Percentiles rank a stretch among this genome's conserved stretches.
phyloP scores from a whole-genome alignment of 352 stramenopile genomes.

The Halophytophthora polymorphica region DNA sequence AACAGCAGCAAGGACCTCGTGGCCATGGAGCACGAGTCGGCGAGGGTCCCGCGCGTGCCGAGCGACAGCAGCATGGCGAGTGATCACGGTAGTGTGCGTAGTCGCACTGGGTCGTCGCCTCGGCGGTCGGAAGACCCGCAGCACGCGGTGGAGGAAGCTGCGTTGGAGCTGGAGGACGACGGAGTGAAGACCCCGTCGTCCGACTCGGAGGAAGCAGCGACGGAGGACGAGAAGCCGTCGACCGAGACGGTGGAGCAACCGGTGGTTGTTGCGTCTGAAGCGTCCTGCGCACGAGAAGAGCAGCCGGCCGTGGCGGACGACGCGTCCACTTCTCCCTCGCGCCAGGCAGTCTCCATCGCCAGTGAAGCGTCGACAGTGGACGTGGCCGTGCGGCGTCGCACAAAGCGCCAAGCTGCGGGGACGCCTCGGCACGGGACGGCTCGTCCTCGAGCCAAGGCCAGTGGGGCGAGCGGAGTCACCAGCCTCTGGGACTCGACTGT shows the following conservation, averaged over 20 bases:
- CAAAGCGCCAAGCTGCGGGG: constrained; percentile 13
- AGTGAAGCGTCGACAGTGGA: constrained; percentile 27
- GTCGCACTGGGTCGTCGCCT: no score
- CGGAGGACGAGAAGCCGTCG: no score
- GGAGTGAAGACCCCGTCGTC: no score
- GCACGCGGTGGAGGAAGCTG: no score
- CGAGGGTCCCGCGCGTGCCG: constrained; percentile 11
- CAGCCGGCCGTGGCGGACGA: background rate
- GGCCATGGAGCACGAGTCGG: constrained; percentile 19
- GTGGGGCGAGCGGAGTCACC: background rate
- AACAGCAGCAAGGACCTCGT: constrained; percentile 20
- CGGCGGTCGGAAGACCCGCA: no score
- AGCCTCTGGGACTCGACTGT: constrained; percentile 4
- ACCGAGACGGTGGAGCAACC: no score
- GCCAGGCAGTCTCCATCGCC: constrained; percentile 1
- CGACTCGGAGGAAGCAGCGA: no score
- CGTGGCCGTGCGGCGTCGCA: constrained; percentile 13
- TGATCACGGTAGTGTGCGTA: background rate
- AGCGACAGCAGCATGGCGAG: constrained; percentile 2
- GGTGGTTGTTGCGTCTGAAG: background rate
- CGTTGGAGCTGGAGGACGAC: no score
- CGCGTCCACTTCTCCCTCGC: background rate
- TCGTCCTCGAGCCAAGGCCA: constrained; percentile 2
- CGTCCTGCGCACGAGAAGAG: background rate
- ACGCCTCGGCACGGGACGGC: constrained; percentile 7